Conservation (phyloP, 1,284 basidiomycete genomes). For the Heterobasidion parviporum region DNA sequence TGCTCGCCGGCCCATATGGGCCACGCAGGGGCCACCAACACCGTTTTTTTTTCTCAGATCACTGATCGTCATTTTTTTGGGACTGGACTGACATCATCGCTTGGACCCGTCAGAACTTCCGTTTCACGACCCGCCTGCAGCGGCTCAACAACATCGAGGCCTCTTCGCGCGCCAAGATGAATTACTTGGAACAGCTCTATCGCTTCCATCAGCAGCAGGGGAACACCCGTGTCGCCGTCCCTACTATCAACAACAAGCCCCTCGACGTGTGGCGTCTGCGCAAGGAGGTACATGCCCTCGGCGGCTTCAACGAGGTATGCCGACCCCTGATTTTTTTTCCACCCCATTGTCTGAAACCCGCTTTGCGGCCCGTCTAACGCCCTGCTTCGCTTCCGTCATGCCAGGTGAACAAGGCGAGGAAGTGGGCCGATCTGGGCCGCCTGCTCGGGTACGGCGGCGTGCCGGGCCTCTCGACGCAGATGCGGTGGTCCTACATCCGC, state of each 20-base stretch:
- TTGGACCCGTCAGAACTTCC: slow-evolving; percentile 54
- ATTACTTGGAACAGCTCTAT: slow-evolving; percentile 95
- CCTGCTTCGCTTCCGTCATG: not conserved
- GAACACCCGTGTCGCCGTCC: slow-evolving; percentile 80
- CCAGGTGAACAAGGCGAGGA: slow-evolving; percentile 71
- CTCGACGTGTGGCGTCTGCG: slow-evolving; percentile 91
- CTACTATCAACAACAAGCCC: slow-evolving; percentile 86
- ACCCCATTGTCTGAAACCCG: not conserved
- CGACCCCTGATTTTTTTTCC: not conserved
- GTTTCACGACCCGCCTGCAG: slow-evolving; percentile 94
- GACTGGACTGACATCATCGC: slow-evolving; percentile 9
- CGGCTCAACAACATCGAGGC: slow-evolving; percentile 96
- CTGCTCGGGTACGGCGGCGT: slow-evolving; percentile 77
- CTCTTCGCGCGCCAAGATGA: slow-evolving; percentile 91
- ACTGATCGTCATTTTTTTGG: slow-evolving; percentile 13
- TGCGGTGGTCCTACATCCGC: slow-evolving; percentile 84
- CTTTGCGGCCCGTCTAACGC: not conserved
- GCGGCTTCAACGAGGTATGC: slow-evolving; percentile 80
- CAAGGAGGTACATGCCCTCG: slow-evolving; percentile 83
- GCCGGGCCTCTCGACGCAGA: slow-evolving; percentile 77
- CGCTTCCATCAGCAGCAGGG: slow-evolving; percentile 88
- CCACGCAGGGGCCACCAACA: too few species aligned
- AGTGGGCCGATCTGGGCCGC: slow-evolving; percentile 82
- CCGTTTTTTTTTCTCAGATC: not conserved
- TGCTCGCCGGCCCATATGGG: too few species aligned